These are phyloP conservation scores for Blastobotrys arbuscula DNA, from an alignment of 1,139 yeast genomes.

Conservation along the genomic window DNA sequence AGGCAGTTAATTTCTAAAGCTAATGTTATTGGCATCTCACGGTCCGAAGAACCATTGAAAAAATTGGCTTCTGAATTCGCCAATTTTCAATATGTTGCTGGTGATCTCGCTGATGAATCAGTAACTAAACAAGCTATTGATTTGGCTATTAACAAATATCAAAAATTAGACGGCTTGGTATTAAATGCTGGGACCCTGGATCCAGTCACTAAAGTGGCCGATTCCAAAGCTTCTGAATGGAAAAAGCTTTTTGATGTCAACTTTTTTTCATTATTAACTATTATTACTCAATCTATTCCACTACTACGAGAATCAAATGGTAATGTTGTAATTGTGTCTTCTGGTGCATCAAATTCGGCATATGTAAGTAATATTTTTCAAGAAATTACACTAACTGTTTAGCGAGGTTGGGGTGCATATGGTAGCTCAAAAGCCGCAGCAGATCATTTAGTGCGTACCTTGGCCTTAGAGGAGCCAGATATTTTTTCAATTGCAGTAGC, in stretches of 20 bases:
- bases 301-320: constrained; percentile 52
- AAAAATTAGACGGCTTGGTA: constrained; percentile 61
- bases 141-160: constrained; percentile 48
- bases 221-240: constrained; percentile 53
- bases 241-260: constrained; percentile 65
- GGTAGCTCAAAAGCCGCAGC: constrained; percentile 88
- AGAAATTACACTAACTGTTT: constrained; percentile 3
- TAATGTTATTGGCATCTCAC: constrained; percentile 65
- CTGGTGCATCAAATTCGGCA: constrained; percentile 69
- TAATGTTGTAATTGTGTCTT: constrained; percentile 66
- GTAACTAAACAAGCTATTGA: constrained; percentile 42
- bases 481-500: constrained; percentile 66
- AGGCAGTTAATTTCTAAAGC: constrained; percentile 44
- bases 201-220: constrained; percentile 60
- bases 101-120: constrained; percentile 55
- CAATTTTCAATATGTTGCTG: constrained; percentile 47
- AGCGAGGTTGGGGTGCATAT: constrained; percentile 80
- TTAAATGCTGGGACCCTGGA: constrained; percentile 87
- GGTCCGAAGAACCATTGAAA: constrained; percentile 48
- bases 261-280: constrained; percentile 65
- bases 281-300: constrained; percentile 51
- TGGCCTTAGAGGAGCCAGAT: constrained; percentile 61
- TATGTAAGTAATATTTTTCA: constrained; percentile 33
- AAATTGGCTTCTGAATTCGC: constrained; percentile 34
- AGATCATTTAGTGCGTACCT: constrained; percentile 61